Base-by-base conservation (phyloP, 2,329 filamentous ascomycete genomes). In the Ceratocystis albifundus region DNA sequence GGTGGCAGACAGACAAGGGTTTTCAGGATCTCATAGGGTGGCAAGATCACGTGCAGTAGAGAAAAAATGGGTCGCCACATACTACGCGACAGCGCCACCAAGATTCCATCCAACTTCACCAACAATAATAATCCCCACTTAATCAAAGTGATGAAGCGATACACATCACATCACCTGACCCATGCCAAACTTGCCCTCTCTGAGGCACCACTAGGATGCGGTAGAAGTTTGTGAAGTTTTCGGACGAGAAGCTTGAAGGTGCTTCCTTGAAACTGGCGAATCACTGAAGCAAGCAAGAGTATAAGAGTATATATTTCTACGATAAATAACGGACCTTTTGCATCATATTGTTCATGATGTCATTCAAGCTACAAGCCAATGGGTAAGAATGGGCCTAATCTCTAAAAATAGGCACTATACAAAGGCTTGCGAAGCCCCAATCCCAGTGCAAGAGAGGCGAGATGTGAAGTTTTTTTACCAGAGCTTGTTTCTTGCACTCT, bases 151-250 rank as follows among this genome's bases (percentile, higher is more conserved):
- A 25, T 28, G 15, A 53, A 53, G 48, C 25, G 20, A 22, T 25
- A 53, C 48, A 53, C 20, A n/a, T 48, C 46, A 50, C 48, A 50
- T 53, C 22, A 53, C 48, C 48, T 53, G 48, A 28, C 48, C 48
- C 6, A n/a, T 5, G 48, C 22, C 22, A 53, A 53, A 50, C 17
- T 28, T 15, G 4, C 25, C 22, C 20, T 48, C 22, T 25, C 5
- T 20, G 4, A 28, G 25, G 22, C 25, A n/a, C 46, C 1, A 22
- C 46, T 20, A 20, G 46, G 46, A 53, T 53, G 22, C 20, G 22
- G 48, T 25, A 25, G 20, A 22, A 53, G 48, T n/a, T 22, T 53
- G 28, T 53, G 30, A 32, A 32, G 30, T 7, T 32, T 32, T 32
- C 30, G 7, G 30, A 7, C 30, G 12, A 12, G 25, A 30, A 32